Conservation (phyloP, 2,329 filamentous ascomycete genomes). For the Dactylonectria macrodidyma region DNA sequence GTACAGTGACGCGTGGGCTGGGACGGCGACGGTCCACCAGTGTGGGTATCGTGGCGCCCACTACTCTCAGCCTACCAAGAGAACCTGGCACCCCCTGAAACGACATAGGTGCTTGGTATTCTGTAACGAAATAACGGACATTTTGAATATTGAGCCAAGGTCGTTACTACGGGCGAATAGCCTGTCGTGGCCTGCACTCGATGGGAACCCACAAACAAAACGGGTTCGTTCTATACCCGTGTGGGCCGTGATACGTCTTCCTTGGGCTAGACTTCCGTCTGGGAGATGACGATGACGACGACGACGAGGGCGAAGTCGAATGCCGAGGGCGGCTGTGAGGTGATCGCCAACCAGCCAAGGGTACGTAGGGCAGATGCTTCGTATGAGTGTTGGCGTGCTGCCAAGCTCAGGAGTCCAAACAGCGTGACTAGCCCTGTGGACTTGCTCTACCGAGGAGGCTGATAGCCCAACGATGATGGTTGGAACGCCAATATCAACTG, state of each 20-base stretch:
- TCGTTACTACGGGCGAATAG: slow-evolving; percentile 37
- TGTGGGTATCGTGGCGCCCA: slow-evolving; percentile 21
- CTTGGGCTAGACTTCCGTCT: background rate
- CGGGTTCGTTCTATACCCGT: slow-evolving; percentile 10
- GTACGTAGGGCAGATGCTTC: slow-evolving; percentile 12
- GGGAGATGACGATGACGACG: slow-evolving; percentile 23
- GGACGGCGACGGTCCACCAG: background rate
- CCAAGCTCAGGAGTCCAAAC: background rate
- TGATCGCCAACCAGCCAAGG: background rate
- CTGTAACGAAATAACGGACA: slow-evolving; percentile 28
- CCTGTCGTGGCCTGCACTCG: slow-evolving; percentile 45
- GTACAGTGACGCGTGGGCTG: slow-evolving; percentile 26
- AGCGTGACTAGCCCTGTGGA: background rate
- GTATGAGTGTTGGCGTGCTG: background rate
- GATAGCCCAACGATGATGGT: background rate
- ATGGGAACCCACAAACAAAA: slow-evolving; percentile 17
- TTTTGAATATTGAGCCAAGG: slow-evolving; percentile 37
- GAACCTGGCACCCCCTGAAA: slow-evolving; percentile 37
- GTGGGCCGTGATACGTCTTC: slow-evolving; percentile 10
- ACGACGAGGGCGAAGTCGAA: slow-evolving; percentile 5
- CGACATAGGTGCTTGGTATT: slow-evolving; percentile 33
- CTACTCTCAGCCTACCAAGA: slow-evolving; percentile 19
- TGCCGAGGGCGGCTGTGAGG: slow-evolving; percentile 5
- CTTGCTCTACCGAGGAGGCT: background rate
- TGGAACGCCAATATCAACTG: background rate